Evolutionary conservation across 768 basidiomycete genomes (phyloP).

Genomic region (Boletus reticuloceps): DNA sequence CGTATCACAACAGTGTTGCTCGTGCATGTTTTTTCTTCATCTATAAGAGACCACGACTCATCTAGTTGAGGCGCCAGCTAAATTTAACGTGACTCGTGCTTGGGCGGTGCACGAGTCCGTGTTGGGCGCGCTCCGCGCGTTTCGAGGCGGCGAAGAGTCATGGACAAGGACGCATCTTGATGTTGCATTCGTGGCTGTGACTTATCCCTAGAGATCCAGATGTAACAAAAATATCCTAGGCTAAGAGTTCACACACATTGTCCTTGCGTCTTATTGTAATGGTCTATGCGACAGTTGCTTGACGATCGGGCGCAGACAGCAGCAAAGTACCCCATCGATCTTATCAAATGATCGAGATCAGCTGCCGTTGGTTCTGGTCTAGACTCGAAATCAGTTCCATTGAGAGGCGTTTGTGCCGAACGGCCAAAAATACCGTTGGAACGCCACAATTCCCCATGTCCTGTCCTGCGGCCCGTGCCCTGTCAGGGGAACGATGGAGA

Average conservation of each 20-base stretch:
- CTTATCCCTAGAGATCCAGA: too few species aligned
- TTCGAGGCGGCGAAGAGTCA: too few species aligned
- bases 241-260: neutral
- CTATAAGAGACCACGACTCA: neutral
- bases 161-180: too few species aligned
- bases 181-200: too few species aligned
- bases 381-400: neutral
- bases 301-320: neutral
- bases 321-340: too few species aligned
- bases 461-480: neutral
- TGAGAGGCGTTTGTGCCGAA: neutral
- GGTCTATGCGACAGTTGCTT: neutral
- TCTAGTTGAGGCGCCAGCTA: neutral
- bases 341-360: too few species aligned
- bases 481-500: neutral
- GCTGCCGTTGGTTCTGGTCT: neutral
- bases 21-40: too few species aligned
- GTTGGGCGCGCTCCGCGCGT: too few species aligned
- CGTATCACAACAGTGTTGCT: neutral
- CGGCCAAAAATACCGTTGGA: neutral
- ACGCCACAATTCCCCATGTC: neutral
- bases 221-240: too few species aligned
- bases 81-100: neutral
- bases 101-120: neutral
- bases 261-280: neutral